Conservation (phyloP, 257 asterid species). For the Plectranthus barbatus region DNA sequence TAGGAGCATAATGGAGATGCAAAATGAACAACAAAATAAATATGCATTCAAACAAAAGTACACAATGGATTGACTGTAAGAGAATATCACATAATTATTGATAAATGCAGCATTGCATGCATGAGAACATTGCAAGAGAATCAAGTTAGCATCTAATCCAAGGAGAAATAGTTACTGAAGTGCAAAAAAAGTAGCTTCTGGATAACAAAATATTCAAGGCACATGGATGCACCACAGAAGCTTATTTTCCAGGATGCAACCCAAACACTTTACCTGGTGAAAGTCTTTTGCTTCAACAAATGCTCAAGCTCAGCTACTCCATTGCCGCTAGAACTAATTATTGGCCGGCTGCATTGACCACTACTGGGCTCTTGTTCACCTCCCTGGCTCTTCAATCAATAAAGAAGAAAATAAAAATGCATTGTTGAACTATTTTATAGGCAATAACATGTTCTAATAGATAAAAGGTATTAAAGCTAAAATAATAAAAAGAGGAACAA, state of each 20-base stretch:
- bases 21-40: not conserved
- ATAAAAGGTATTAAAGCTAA: not conserved
- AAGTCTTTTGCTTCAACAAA: conserved; percentile 59
- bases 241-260: not conserved
- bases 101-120: not conserved
- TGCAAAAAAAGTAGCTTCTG: not conserved
- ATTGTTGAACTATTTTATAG: not conserved
- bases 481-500: not conserved
- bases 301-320: conserved; percentile 65
- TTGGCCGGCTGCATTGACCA: conserved; percentile 28
- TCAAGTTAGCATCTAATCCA: not conserved
- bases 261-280: conserved; percentile 47
- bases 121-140: too few species aligned
- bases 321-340: conserved; percentile 21
- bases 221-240: not conserved
- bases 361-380: conserved; percentile 27
- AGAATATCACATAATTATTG: not conserved
- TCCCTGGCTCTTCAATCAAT: conserved; percentile 28
- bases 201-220: not conserved
- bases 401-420: not conserved
- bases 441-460: not conserved
- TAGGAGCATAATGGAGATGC: not conserved
- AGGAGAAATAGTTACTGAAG: not conserved
- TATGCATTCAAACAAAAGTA: not conserved
- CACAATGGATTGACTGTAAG: not conserved